Evolutionary conservation across 2,329 filamentous ascomycete species (phyloP), one percentile per base, ranked within the genome.

Genomic region (Venturia effusa): DNA sequence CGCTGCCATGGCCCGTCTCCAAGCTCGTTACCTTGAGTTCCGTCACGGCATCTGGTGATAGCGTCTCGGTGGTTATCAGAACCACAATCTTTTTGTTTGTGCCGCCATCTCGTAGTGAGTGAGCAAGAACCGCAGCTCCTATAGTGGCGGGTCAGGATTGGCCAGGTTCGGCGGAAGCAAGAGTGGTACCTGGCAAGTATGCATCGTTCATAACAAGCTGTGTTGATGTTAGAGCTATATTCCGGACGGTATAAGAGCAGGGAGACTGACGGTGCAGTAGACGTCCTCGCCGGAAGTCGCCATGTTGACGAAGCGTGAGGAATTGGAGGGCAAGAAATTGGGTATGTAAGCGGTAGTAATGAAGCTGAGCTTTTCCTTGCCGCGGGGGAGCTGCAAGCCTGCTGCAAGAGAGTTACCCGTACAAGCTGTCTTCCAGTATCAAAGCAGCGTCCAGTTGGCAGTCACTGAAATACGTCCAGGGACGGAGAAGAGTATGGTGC

Each of bases 71-170:
- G 4, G 92, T 95, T 73, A 95, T 85, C 70, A 97, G 80, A 69
- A 89, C 88, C 66, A 88, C 92, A 70, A 99, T 81, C 79, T 91
- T 93, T 79, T 90, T 94, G 68, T 81, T 86, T 43, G 92, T 90
- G 64, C 90, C 90, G 70, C 86, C 88, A 87, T 99, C 94, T 76
- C 90, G 89, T 64, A 99, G 80, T 40, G 94, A 97, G 79, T 97
- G 92, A 66, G 92, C 92, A 67, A 99, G 86, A 59, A 99, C 92
- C 70, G 94, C 85, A 66, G 92, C 93, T 75, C 94, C 93, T 96
- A 69, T 43, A 59, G 63, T 37, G 62, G 39, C 40, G 45, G 19
- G 45, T 69, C 62, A 68, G 67, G 48, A 67, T 15, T 32, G 34
- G 27, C n/a, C n/a, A 4, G 22, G 4, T 40, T 34, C 43, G 7